phyloP scores from a whole-genome alignment of 2,329 filamentous ascomycete species.

The Cytospora mali region DNA sequence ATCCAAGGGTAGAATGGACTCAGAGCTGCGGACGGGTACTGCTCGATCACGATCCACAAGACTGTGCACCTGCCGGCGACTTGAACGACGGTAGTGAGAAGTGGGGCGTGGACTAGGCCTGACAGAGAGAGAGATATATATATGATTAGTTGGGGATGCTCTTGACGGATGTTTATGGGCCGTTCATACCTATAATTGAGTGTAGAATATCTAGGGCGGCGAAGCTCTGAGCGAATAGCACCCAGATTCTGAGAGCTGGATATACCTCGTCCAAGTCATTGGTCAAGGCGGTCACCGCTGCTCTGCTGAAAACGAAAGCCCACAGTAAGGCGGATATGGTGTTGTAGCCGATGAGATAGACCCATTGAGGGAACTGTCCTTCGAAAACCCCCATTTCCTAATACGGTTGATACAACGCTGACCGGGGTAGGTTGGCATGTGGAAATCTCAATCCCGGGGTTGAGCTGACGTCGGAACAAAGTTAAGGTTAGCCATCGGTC shows the following conservation, averaged over 20 bases:
- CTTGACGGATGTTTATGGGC: too few species aligned
- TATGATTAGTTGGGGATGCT: neutral
- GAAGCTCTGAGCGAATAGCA: constrained; percentile 23
- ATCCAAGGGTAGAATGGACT: constrained; percentile 12
- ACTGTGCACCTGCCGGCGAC: constrained; percentile 24
- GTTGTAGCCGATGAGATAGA: constrained; percentile 29
- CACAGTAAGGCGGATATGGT: constrained; percentile 20
- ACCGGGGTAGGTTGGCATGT: neutral
- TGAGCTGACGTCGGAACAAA: constrained; percentile 8
- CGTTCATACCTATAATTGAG: constrained; percentile 13
- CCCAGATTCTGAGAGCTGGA: constrained; percentile 11
- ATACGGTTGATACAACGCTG: neutral
- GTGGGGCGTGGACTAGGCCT: constrained; percentile 26
- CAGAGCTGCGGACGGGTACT: constrained; percentile 16
- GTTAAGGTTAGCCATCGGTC: neutral
- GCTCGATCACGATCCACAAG: constrained; percentile 27
- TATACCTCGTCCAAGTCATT: constrained; percentile 17
- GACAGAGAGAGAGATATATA: too few species aligned
- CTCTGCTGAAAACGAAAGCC: constrained; percentile 12
- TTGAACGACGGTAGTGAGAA: constrained; percentile 24
- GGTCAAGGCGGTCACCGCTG: constrained; percentile 13
- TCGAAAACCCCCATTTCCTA: constrained; percentile 24
- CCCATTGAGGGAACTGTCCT: constrained; percentile 26
- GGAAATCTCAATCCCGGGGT: constrained; percentile 2
- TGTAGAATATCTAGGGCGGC: constrained; percentile 23